phyloP scores from a whole-genome alignment of 2,329 filamentous ascomycete genomes.

The Byssochlamys sp. region DNA sequence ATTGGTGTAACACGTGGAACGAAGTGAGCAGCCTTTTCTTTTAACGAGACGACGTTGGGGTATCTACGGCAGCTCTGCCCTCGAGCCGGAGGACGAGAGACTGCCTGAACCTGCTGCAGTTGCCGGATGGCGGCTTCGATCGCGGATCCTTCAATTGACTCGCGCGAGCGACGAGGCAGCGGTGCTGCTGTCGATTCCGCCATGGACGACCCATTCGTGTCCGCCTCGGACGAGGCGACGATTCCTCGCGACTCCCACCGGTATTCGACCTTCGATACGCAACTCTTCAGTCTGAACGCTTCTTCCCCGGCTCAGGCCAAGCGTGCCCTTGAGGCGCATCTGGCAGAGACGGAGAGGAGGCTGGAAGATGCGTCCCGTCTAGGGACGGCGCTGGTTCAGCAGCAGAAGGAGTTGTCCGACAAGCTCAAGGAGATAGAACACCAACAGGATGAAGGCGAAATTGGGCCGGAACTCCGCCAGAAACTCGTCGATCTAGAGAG shows the following conservation, averaged over 20 bases:
- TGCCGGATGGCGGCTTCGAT: constrained; percentile 4
- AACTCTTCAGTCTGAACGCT: constrained; percentile 69
- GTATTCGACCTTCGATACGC: constrained; percentile 73
- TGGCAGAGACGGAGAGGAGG: constrained; percentile 82
- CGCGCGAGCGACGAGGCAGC: constrained; percentile 9
- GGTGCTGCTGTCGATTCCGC: constrained; percentile 13
- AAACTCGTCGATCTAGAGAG: constrained; percentile 80
- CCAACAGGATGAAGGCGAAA: constrained; percentile 63
- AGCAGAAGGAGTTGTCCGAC: constrained; percentile 73
- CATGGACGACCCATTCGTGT: constrained; percentile 51
- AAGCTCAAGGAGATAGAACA: constrained; percentile 76
- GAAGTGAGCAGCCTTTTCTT: constrained; percentile 8
- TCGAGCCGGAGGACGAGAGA: constrained; percentile 13
- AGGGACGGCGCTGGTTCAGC: constrained; percentile 75
- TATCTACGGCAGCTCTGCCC: constrained; percentile 15
- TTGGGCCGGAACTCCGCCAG: constrained; percentile 71
- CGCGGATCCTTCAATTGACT: constrained; percentile 7
- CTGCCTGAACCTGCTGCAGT: background rate
- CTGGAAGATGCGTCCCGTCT: constrained; percentile 85
- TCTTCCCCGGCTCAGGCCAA: constrained; percentile 79
- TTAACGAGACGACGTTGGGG: constrained; percentile 15
- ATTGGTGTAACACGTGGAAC: constrained; percentile 14
- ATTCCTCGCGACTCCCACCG: constrained; percentile 48
- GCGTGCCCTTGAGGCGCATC: constrained; percentile 78
- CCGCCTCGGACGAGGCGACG: constrained; percentile 34